phyloP scores from a whole-genome alignment of 2,329 filamentous ascomycete species.

The Arthroderma uncinatum region DNA sequence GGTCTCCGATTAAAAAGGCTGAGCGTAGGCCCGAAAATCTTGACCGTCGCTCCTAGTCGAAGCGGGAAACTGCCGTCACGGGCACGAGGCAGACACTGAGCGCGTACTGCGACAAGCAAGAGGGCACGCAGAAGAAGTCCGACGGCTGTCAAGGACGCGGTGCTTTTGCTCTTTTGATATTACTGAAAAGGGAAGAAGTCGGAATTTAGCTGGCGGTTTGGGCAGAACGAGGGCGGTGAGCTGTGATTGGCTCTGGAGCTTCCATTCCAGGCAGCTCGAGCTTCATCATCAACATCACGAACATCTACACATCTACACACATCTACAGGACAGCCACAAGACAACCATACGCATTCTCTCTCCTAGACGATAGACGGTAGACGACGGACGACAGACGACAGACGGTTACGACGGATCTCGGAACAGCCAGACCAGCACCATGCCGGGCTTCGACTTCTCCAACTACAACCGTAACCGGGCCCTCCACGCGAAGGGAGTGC shows the following conservation, averaged over 20 bases:
- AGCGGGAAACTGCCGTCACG: neutral
- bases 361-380: too few species aligned
- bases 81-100: neutral
- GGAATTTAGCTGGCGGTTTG: neutral
- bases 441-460: slow-evolving; percentile 98
- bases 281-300: neutral
- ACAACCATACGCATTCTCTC: too few species aligned
- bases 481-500: slow-evolving; percentile 84
- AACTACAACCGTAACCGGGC: slow-evolving; percentile 99
- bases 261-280: neutral
- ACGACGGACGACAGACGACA: too few species aligned
- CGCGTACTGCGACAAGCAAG: neutral
- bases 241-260: neutral
- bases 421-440: too few species aligned
- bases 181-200: neutral
- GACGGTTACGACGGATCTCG: too few species aligned
- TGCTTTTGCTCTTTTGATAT: neutral
- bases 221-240: neutral
- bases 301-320: slow-evolving; percentile 8
- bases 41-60: slow-evolving; percentile 22
- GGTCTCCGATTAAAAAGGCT: slow-evolving; percentile 35
- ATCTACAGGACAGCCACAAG: slow-evolving; percentile 19
- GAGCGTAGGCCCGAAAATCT: slow-evolving; percentile 37
- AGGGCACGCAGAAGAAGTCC: neutral
- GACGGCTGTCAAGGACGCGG: neutral